Evolutionary conservation across 176 grass and related monocot genomes (phyloP), one percentile per base, ranked within the genome.

Genomic region (Cenchrus americanus): DNA sequence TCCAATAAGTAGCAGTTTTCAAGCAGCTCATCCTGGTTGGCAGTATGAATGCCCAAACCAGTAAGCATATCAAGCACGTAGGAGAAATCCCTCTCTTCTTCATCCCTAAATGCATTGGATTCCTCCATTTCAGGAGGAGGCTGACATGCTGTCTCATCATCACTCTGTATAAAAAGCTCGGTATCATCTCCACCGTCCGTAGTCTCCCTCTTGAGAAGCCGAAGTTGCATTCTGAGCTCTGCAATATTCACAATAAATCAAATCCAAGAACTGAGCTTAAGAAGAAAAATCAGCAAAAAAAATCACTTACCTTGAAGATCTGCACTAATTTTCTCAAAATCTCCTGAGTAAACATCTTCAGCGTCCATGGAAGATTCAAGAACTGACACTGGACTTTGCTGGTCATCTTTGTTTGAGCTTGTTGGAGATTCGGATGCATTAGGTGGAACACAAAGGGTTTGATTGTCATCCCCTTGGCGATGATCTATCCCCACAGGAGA

Each of bases 151-250:
- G 52, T 55, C 37, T 94, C 89, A 49, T 88, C 93, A n/a, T 96
- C 96, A 37, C 96, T 99, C 22, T 67, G 43, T 72, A 81, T 41
- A 66, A 48, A 74, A 82, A 85, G 43, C 34, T 87, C 83, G 0
- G 58, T 62, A 23, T 86, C 89, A 4, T 94, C 89, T 84, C 37
- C 86, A 75, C 49, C 61, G 14, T 83, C 81, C 3, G 74, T 87
- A 19, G 91, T 86, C 83, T 94, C 93, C 81, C 82, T 82, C 85
- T 94, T 99, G 69, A 99, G 91, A 90, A 96, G 88, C 67, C 69
- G 88, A 76, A 99, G 96, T 91, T 99, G 96, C 93, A 94, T 88
- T 83, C 96, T 85, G 30, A 99, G 86, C 76, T 93, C 96, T 99
- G 87, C 23, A 85, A 87, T 83, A 75, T 83, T 55, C 44, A 86